Percentiles rank a stretch among this genome's conserved stretches.
These are phyloP conservation scores for Metarhizium guizhouense DNA, from an alignment of 2,329 filamentous ascomycete genomes.

Conservation along the genomic window DNA sequence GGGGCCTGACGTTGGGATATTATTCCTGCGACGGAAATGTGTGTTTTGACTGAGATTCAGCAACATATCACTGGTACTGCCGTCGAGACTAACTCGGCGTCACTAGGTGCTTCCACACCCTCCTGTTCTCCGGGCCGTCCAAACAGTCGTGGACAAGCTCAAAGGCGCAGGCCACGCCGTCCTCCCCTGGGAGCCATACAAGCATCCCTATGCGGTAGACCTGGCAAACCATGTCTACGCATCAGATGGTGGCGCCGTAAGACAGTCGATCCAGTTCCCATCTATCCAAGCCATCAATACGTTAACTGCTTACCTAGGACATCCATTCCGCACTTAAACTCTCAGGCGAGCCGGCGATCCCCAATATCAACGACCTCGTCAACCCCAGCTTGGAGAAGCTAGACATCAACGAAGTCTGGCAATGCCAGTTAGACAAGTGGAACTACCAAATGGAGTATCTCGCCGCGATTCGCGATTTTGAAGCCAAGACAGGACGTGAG, in stretches of 20 bases:
- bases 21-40: conserved; percentile 19
- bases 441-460: conserved; percentile 25
- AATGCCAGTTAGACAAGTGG: conserved; percentile 23
- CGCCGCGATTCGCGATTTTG: conserved; percentile 10
- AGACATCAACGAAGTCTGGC: conserved; percentile 17
- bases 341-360: conserved; percentile 28
- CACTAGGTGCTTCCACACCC: conserved; percentile 39
- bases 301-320: conserved; percentile 13
- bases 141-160: conserved; percentile 19
- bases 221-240: conserved; percentile 15
- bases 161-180: not conserved
- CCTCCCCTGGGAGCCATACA: conserved; percentile 20
- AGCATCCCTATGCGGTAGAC: conserved; percentile 17
- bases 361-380: conserved; percentile 17
- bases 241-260: too few species aligned
- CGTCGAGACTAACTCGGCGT: conserved; percentile 21
- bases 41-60: not conserved
- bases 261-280: not conserved
- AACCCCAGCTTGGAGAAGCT: conserved; percentile 13
- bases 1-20: conserved; percentile 21
- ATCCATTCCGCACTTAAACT: conserved; percentile 16
- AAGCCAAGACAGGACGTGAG: conserved; percentile 12
- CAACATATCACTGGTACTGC: conserved; percentile 7
- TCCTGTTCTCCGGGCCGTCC: conserved; percentile 35
- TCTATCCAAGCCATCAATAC: not conserved